Evolutionary conservation across 306 rosid species (phyloP), one percentile per base, ranked within the genome.

Genomic region (Rosa multiflora): DNA sequence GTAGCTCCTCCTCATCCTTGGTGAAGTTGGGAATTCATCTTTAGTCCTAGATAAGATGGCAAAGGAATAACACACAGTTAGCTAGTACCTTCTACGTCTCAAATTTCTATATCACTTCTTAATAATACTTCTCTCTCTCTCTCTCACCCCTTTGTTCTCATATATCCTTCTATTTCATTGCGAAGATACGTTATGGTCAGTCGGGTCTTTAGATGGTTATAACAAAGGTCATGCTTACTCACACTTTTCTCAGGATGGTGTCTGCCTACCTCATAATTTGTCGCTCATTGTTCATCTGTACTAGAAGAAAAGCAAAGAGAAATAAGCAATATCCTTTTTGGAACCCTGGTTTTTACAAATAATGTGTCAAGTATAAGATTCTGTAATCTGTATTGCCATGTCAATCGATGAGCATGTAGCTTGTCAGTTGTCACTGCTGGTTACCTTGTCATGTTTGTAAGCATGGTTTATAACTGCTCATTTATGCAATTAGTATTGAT

Each of bases 401-500:
- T 49, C 5, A 44, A 20, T 72, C 26, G 5, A 44, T 44, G 26
- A 44, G 62, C 73, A 58, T 74, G 49, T 59, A 37, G 40, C 21
- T 23, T 52, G 13, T 67, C 71, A 17, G 26, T 67, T 67, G 48
- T 20, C 68, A 47, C 20, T 49, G 64, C 15, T 35, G 71, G 55
- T 81, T 63, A 48, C 62, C 8, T 35, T 12, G 29, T 78, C 74
- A 20, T 64, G 20, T 23, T 55, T 63, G 70, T 46, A 1, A 75
- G 61, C 68, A 35, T 53, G 69, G 43, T 17, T 43, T 58, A 49
- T 11, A n/a, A 8, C 29, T 46, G 39, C 37, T 76, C 73, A 71
- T 77, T 76, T 67, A 82, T 73, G 73, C 37, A 13, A 76, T 17
- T 69, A 40, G 61, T 72, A 37, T 23, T 20, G 21, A 73, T 53